phyloP scores from a whole-genome alignment of 805 yeast genomes.

The Ogataea pini region DNA sequence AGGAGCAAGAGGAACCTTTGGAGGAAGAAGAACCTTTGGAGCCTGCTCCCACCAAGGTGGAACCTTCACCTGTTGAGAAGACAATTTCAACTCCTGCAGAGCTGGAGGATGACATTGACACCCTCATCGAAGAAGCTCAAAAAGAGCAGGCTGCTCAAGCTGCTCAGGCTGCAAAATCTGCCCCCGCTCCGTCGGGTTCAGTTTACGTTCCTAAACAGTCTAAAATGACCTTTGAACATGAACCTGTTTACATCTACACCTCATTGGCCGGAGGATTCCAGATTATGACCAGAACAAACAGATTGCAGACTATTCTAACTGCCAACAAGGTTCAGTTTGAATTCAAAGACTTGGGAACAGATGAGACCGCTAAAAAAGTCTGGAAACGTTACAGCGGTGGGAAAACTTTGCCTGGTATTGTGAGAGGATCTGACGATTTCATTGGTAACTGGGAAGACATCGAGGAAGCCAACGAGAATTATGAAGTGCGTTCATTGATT shows the following conservation, averaged over 20 bases:
- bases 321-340: conserved; percentile 71
- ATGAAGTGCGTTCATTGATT: conserved; percentile 59
- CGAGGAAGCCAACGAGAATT: conserved; percentile 84
- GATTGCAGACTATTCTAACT: conserved; percentile 69
- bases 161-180: too few relatives aligned
- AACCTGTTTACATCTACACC: conserved; percentile 76
- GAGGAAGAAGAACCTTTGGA: background rate
- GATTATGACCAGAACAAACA: conserved; percentile 73
- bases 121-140: conserved; percentile 31
- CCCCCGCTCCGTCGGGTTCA: conserved; percentile 21
- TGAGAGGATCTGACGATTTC: conserved; percentile 76
- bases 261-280: conserved; percentile 88
- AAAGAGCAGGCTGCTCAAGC: conserved; percentile 23
- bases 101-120: conserved; percentile 25
- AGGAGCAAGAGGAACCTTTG: background rate
- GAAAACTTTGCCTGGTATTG: conserved; percentile 78
- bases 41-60: background rate
- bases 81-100: conserved; percentile 3
- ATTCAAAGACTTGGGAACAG: conserved; percentile 81
- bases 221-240: conserved; percentile 42
- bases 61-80: background rate
- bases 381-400: conserved; percentile 80
- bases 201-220: conserved; percentile 36
- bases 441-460: conserved; percentile 86
- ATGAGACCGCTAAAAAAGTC: conserved; percentile 77